These are phyloP conservation scores for Cercospora canescens DNA, from an alignment of 2,329 filamentous ascomycete species.

Conservation along the genomic window DNA sequence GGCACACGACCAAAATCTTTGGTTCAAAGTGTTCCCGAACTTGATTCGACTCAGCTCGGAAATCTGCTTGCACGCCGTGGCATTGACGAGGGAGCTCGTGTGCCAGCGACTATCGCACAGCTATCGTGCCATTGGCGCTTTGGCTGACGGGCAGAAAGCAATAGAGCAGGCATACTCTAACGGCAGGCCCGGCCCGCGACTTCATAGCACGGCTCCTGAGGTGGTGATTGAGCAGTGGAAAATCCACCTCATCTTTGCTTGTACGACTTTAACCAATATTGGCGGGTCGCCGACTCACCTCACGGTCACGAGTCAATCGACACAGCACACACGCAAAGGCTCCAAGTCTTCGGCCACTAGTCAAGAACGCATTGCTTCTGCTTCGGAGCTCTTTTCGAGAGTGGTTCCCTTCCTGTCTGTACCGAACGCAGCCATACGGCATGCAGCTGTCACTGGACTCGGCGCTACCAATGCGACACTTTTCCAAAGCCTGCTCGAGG, in stretches of 20 bases:
- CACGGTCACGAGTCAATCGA: constrained; percentile 50
- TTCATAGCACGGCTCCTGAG: constrained; percentile 71
- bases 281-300: constrained; percentile 63
- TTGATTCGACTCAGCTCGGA: constrained; percentile 88
- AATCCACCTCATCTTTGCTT: constrained; percentile 93
- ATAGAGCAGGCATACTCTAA: constrained; percentile 57
- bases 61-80: constrained; percentile 86
- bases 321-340: constrained; percentile 77
- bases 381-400: constrained; percentile 84
- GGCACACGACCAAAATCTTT: constrained; percentile 89
- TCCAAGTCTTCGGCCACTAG: constrained; percentile 67
- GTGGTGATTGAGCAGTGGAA: constrained; percentile 97
- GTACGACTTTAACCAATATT: constrained; percentile 82
- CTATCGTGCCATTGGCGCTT: constrained; percentile 76
- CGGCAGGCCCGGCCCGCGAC: constrained; percentile 39
- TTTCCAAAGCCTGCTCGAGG: constrained; percentile 86
- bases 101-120: constrained; percentile 92
- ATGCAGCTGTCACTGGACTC: constrained; percentile 86
- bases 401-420: constrained; percentile 84
- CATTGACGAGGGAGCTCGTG: constrained; percentile 85
- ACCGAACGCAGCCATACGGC: constrained; percentile 76
- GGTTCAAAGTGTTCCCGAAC: constrained; percentile 98
- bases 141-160: constrained; percentile 67
- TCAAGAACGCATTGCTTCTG: constrained; percentile 81
- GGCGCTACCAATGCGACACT: constrained; percentile 95